Evolutionary conservation across 2,329 filamentous ascomycete genomes (phyloP).

Genomic region (Chrysoporthe puriensis): DNA sequence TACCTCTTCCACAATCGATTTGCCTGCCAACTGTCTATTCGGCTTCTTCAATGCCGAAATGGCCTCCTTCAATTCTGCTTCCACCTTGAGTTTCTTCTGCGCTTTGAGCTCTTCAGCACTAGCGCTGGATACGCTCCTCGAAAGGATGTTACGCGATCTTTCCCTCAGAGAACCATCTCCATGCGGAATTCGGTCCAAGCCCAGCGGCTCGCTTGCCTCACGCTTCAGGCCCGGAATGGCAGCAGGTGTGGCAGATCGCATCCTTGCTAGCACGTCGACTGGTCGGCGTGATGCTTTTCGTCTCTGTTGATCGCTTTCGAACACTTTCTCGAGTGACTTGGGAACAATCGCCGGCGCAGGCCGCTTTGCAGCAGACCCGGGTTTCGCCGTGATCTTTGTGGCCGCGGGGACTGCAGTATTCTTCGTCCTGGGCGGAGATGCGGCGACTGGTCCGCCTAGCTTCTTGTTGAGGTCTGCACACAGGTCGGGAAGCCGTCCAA

Average conservation of each 20-base stretch:
- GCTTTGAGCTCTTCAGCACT: slow-evolving; percentile 60
- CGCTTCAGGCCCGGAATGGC: slow-evolving; percentile 66
- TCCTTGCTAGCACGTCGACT: slow-evolving; percentile 62
- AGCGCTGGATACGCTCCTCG: slow-evolving; percentile 51
- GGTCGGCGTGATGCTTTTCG: slow-evolving; percentile 61
- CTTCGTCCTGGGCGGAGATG: slow-evolving; percentile 58
- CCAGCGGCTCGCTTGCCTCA: slow-evolving; percentile 65
- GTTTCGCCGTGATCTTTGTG: slow-evolving; percentile 50
- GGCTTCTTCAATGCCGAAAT: slow-evolving; percentile 76
- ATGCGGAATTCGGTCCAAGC: slow-evolving; percentile 53
- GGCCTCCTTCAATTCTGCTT: slow-evolving; percentile 73
- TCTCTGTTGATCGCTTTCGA: slow-evolving; percentile 61
- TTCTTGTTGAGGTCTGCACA: slow-evolving; percentile 75
- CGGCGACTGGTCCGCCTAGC: slow-evolving; percentile 70
- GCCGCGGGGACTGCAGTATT: slow-evolving; percentile 46
- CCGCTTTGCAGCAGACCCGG: slow-evolving; percentile 57
- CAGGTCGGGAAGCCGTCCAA: slow-evolving; percentile 72
- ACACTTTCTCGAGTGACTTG: slow-evolving; percentile 64
- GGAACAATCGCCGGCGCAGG: slow-evolving; percentile 44
- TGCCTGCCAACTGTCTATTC: slow-evolving; percentile 71
- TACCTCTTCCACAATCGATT: slow-evolving; percentile 67
- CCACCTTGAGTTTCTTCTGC: slow-evolving; percentile 67
- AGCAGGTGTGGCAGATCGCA: slow-evolving; percentile 70
- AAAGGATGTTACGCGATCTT: slow-evolving; percentile 45
- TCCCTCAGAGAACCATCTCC: slow-evolving; percentile 48